Evolutionary conservation across 805 yeast species (phyloP).

Genomic region (Suhomyces sp.): DNA sequence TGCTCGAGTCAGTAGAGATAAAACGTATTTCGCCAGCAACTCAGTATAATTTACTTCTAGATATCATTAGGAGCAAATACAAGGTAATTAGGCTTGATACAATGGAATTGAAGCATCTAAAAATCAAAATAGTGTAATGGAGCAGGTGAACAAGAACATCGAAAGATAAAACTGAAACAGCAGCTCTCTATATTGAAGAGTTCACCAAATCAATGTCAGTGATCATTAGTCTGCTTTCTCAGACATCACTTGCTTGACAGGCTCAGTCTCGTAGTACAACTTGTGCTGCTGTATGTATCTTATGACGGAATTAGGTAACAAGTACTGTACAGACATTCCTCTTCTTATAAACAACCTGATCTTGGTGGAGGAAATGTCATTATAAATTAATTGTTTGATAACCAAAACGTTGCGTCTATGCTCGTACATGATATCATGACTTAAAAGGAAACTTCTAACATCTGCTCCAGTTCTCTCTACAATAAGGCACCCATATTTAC

Average conservation of each 20-base stretch:
- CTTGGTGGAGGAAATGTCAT: constrained; percentile 93
- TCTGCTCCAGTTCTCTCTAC: constrained; percentile 97
- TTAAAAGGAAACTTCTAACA: constrained; percentile 84
- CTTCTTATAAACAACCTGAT: constrained; percentile 89
- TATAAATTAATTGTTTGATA: constrained; percentile 92
- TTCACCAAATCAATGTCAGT: background rate
- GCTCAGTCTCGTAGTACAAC: constrained; percentile 85
- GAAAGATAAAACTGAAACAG: background rate
- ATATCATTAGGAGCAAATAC: background rate
- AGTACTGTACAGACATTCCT: constrained; percentile 94
- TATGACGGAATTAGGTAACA: constrained; percentile 90
- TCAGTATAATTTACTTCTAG: background rate
- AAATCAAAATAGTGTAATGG: background rate
- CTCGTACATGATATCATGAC: constrained; percentile 97
- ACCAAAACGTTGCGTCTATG: constrained; percentile 91
- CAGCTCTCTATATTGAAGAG: background rate
- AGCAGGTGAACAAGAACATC: background rate
- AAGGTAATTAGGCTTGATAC: background rate
- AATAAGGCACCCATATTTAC: constrained; percentile 92
- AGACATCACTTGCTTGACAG: constrained; percentile 80
- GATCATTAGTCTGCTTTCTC: constrained; percentile 23
- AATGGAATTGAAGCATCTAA: background rate
- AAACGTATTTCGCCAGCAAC: background rate
- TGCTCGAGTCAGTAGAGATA: background rate
- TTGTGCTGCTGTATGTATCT: constrained; percentile 92